These are phyloP conservation scores for Catharanthus roseus DNA, from an alignment of 257 asterid species.

Conservation along the genomic window DNA sequence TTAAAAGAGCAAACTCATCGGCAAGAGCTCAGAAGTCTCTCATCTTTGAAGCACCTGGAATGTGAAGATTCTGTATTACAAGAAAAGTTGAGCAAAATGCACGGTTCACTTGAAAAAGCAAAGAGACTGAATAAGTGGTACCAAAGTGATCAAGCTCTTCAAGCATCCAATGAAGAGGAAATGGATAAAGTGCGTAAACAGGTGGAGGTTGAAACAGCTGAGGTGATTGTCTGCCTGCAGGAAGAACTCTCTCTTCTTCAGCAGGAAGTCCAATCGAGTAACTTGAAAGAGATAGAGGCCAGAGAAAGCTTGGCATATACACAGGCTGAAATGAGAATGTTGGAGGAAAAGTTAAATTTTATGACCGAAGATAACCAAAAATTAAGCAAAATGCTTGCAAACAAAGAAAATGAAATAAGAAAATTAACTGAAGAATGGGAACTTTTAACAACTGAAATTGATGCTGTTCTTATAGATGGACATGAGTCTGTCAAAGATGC, in stretches of 20 bases:
- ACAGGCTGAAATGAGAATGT: conserved; percentile 40
- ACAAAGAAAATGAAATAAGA: conserved; percentile 49
- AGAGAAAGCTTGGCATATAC: conserved; percentile 35
- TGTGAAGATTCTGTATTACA: conserved; percentile 50
- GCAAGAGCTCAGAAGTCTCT: conserved; percentile 41
- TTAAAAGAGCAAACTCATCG: conserved; percentile 35
- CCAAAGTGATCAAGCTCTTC: conserved; percentile 53
- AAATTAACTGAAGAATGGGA: conserved; percentile 51
- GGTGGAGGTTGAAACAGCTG: conserved; percentile 96
- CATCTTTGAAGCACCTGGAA: conserved; percentile 31
- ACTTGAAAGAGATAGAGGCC: conserved; percentile 57
- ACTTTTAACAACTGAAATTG: conserved; percentile 50
- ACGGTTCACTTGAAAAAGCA: conserved; percentile 80
- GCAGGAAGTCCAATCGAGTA: conserved; percentile 63
- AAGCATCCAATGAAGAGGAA: conserved; percentile 58
- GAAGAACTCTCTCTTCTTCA: conserved; percentile 84
- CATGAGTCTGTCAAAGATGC: conserved; percentile 62
- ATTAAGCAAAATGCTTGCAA: conserved; percentile 43
- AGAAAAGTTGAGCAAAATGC: conserved; percentile 76
- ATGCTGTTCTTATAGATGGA: conserved; percentile 63
- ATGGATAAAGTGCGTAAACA: conserved; percentile 81
- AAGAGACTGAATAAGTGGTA: conserved; percentile 61
- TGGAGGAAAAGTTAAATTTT: conserved; percentile 40
- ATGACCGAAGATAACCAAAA: conserved; percentile 47
- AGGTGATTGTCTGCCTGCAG: conserved; percentile 95